Evolutionary conservation across 1,139 yeast species (phyloP).

Genomic region (Keqinozyma sinolaborantium): DNA sequence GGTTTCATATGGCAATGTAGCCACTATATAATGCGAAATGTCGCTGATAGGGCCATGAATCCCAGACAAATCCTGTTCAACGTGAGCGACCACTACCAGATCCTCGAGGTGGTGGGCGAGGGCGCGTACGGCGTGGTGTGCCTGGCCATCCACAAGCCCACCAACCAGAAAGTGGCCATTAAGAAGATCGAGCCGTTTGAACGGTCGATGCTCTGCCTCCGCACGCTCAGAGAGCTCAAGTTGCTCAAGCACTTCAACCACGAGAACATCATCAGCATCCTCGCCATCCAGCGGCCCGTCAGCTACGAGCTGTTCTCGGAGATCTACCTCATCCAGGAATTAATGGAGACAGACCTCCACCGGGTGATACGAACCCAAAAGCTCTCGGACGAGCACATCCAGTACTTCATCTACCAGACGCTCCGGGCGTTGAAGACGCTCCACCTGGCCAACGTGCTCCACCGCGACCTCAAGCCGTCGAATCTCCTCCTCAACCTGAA

Average conservation of each 20-base stretch:
- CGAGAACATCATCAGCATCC: conserved; percentile 86
- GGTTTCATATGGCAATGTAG: no score
- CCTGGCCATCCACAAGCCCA: conserved; percentile 84
- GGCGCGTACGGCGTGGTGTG: conserved; percentile 99
- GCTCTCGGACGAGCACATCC: conserved; percentile 88
- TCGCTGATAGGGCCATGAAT: no score
- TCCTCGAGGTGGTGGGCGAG: conserved; percentile 85
- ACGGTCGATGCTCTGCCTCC: conserved; percentile 82
- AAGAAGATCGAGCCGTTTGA: conserved; percentile 94
- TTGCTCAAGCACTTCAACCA: conserved; percentile 81
- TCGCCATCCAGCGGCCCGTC: conserved; percentile 87
- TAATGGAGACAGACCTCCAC: conserved; percentile 95
- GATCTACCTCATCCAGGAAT: conserved; percentile 89
- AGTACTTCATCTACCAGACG: conserved; percentile 88
- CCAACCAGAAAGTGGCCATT: conserved; percentile 88
- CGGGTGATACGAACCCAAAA: conserved; percentile 84
- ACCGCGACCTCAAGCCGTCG: conserved; percentile 89
- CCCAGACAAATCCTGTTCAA: conserved; percentile 68
- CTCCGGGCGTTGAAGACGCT: conserved; percentile 84
- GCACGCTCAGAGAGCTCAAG: conserved; percentile 89
- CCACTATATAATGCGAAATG: no score
- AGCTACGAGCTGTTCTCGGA: conserved; percentile 75
- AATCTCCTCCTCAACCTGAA: conserved; percentile 83
- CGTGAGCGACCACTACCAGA: conserved; percentile 83
- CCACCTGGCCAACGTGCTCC: conserved; percentile 89